phyloP scores from a whole-genome alignment of 768 basidiomycete genomes.

The Coprinopsis strossmayeri region DNA sequence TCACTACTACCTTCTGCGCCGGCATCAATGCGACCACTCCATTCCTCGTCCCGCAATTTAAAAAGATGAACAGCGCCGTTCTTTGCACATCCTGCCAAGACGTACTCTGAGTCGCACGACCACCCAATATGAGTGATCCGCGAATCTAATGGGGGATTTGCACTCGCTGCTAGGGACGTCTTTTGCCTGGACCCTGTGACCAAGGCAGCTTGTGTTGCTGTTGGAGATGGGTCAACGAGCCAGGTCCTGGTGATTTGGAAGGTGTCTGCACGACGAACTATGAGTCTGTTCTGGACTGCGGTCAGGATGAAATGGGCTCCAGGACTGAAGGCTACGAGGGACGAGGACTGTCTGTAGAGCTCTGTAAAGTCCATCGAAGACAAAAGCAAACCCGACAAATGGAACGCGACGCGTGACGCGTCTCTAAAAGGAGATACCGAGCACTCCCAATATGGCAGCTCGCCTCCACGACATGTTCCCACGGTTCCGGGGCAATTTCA shows the following conservation, averaged over 20 bases:
- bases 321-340: constrained; percentile 77
- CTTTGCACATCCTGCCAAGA: constrained; percentile 76
- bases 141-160: constrained; percentile 21
- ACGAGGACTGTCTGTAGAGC: constrained; percentile 66
- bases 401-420: constrained; percentile 5
- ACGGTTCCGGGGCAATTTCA: neutral
- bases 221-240: constrained; percentile 52
- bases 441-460: neutral
- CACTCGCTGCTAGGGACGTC: constrained; percentile 14
- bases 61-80: constrained; percentile 67
- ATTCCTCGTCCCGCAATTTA: constrained; percentile 73
- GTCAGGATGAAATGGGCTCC: constrained; percentile 84
- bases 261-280: constrained; percentile 79
- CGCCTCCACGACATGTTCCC: neutral
- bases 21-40: constrained; percentile 72
- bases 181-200: constrained; percentile 28
- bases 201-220: constrained; percentile 41
- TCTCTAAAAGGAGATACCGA: neutral
- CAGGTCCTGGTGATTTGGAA: constrained; percentile 81
- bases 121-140: constrained; percentile 75
- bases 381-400: neutral
- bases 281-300: constrained; percentile 69
- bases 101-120: constrained; percentile 85
- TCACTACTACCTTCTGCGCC: constrained; percentile 76
- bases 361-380: constrained; percentile 78